phyloP scores from a whole-genome alignment of 352 stramenopile species.

The Thraustochytrium sp. region DNA sequence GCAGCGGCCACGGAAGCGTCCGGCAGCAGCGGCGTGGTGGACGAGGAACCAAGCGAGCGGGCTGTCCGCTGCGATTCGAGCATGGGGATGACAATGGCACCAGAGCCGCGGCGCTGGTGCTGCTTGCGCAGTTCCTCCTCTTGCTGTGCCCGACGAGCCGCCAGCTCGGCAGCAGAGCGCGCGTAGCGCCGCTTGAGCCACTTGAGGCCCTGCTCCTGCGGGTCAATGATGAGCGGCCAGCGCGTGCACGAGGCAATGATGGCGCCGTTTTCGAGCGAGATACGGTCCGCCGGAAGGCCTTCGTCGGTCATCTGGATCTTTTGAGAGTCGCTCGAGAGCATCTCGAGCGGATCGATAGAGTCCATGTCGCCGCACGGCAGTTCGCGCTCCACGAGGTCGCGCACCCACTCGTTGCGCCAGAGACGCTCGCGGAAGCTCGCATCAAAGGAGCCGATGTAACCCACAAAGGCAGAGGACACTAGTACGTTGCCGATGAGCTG shows the following conservation, averaged over 20 bases:
- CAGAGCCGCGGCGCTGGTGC: background rate
- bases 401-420: slow-evolving; percentile 72
- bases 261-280: slow-evolving; percentile 94
- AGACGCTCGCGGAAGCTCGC: slow-evolving; percentile 75
- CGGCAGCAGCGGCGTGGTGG: no score
- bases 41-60: background rate
- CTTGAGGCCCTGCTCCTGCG: slow-evolving; percentile 95
- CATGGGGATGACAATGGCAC: background rate
- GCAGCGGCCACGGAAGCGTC: no score
- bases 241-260: slow-evolving; percentile 95
- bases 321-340: slow-evolving; percentile 91
- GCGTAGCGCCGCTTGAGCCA: slow-evolving; percentile 71
- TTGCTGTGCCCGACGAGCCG: background rate
- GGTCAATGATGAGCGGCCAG: slow-evolving; percentile 95
- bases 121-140: background rate
- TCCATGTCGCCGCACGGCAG: slow-evolving; percentile 82
- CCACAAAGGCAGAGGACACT: slow-evolving; percentile 91
- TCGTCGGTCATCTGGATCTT: slow-evolving; percentile 84
- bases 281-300: slow-evolving; percentile 89
- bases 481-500: slow-evolving; percentile 92
- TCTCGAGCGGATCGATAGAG: slow-evolving; percentile 84
- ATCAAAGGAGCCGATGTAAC: slow-evolving; percentile 94
- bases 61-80: background rate
- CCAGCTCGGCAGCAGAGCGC: background rate
- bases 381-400: slow-evolving; percentile 75